A percentile compares a stretch with the other conserved stretches of the same genome.
Conservation (phyloP, 345 rosid genomes). For the Eucalyptus virginea region DNA sequence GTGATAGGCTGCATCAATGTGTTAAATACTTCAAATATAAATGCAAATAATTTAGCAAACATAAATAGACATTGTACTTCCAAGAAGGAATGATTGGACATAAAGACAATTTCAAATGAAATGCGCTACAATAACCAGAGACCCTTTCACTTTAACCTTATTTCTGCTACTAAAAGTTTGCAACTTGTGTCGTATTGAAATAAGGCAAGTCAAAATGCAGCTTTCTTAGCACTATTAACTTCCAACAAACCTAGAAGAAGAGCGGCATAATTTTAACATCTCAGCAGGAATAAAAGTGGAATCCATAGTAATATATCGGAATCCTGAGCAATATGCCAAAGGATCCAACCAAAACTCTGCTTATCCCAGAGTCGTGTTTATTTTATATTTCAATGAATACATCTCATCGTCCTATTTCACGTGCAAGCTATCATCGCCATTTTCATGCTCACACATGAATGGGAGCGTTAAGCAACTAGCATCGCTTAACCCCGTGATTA, state of each 20-base stretch:
- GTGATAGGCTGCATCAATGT: too few relatives aligned
- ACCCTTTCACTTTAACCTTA: neutral
- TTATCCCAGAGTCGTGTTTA: neutral
- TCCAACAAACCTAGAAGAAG: neutral
- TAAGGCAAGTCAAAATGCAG: neutral
- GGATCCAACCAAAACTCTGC: neutral
- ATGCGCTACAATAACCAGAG: neutral
- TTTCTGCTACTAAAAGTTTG: neutral
- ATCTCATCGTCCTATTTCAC: neutral
- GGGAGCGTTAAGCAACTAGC: neutral
- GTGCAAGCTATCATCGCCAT: neutral
- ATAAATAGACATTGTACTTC: neutral
- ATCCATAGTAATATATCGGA: neutral
- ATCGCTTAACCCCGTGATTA: neutral
- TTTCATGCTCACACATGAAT: neutral
- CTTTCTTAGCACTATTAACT: neutral
- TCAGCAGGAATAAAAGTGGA: neutral
- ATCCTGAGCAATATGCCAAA: neutral
- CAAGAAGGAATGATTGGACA: neutral
- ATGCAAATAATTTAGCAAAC: too few relatives aligned
- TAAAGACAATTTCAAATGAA: neutral
- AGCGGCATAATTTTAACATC: neutral
- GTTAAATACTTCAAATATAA: too few relatives aligned
- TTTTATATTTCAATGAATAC: neutral
- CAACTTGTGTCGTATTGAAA: neutral